Evolutionary conservation across 176 grass and related monocot species (phyloP).

Genomic region (Secale cereale): DNA sequence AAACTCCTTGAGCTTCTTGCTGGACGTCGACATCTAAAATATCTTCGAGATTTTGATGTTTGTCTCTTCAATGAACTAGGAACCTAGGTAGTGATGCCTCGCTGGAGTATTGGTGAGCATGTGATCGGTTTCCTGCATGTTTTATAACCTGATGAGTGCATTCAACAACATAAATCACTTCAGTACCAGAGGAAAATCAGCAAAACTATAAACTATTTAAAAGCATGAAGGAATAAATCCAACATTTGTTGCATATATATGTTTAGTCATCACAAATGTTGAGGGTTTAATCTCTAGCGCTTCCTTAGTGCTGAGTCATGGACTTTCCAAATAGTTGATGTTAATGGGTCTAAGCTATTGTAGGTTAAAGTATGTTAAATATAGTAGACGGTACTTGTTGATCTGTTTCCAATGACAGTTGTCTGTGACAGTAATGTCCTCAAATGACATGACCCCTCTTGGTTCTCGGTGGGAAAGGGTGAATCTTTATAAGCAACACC

Average conservation of each 20-base stretch:
- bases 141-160: not conserved
- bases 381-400: too few species aligned
- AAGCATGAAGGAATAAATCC: not conserved
- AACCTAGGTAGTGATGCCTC: not conserved
- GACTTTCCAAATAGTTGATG: not conserved
- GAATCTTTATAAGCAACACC: too few species aligned
- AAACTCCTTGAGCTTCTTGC: too few species aligned
- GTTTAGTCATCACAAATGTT: not conserved
- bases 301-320: conserved; percentile 67
- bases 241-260: too few species aligned
- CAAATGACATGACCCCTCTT: too few species aligned
- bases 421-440: too few species aligned
- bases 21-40: too few species aligned
- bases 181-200: not conserved
- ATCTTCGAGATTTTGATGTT: too few species aligned
- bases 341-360: too few species aligned
- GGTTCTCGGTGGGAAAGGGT: too few species aligned
- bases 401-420: too few species aligned
- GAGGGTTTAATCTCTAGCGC: conserved; percentile 64
- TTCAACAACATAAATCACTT: not conserved
- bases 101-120: not conserved
- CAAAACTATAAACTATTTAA: not conserved
- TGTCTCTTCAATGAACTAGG: not conserved
- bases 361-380: too few species aligned
- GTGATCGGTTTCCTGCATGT: not conserved